phyloP scores from a whole-genome alignment of 257 asterid genomes.

The Fraxinus anomala region DNA sequence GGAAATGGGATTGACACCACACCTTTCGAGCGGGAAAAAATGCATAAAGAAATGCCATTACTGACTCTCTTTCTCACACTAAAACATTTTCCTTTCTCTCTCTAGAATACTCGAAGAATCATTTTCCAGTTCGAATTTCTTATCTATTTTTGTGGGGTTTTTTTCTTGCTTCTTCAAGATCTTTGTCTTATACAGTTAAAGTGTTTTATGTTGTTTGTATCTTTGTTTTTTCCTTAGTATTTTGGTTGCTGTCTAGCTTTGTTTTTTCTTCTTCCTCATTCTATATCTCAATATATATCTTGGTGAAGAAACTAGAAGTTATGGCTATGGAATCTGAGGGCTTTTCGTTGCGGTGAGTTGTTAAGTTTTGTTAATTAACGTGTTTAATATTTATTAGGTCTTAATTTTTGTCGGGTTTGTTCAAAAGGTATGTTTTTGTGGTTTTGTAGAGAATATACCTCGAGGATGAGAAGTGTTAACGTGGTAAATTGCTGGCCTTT shows the following conservation, averaged over 20 bases:
- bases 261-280: neutral
- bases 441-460: slow-evolving; percentile 55
- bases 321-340: slow-evolving; percentile 46
- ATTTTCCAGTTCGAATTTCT: neutral
- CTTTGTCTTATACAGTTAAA: neutral
- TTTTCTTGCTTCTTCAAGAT: slow-evolving; percentile 1
- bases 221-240: neutral
- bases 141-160: slow-evolving; percentile 3
- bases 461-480: slow-evolving; percentile 63
- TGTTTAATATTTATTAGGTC: neutral
- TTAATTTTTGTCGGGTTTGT: slow-evolving; percentile 6
- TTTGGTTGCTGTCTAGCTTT: neutral
- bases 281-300: neutral
- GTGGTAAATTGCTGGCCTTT: slow-evolving; percentile 83
- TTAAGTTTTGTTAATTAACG: slow-evolving; percentile 7
- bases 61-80: slow-evolving; percentile 26
- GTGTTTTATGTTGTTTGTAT: neutral
- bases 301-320: slow-evolving; percentile 20
- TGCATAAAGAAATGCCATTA: slow-evolving; percentile 31
- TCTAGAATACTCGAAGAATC: neutral
- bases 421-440: neutral
- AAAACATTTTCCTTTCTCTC: slow-evolving; percentile 20
- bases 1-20: slow-evolving; percentile 37
- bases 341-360: slow-evolving; percentile 50
- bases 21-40: slow-evolving; percentile 51